Conservation (phyloP, 768 basidiomycete species). For the Leccinum uliginosum region DNA sequence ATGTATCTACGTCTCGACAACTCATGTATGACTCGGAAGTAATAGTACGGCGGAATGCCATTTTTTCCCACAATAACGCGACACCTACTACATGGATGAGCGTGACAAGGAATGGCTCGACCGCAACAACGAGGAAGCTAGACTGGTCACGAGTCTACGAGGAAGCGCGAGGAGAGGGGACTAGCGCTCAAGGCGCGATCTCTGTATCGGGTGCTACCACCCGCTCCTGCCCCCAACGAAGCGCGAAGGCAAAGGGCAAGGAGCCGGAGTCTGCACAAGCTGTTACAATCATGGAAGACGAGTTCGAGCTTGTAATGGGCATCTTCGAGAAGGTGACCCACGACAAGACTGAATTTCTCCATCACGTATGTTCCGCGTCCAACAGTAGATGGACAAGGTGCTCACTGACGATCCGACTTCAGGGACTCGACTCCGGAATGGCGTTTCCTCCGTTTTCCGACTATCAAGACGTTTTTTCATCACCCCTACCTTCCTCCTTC, state of each 20-base stretch:
- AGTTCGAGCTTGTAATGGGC: constrained; percentile 95
- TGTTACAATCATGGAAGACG: constrained; percentile 77
- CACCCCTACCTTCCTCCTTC: constrained; percentile 51
- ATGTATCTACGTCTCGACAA: too few species aligned
- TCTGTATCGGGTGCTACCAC: constrained; percentile 48
- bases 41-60: too few species aligned
- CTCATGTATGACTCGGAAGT: too few species aligned
- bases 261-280: constrained; percentile 67
- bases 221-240: constrained; percentile 52
- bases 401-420: constrained; percentile 3
- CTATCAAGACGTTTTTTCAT: constrained; percentile 65
- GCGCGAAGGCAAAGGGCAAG: constrained; percentile 80
- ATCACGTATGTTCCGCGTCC: constrained; percentile 59
- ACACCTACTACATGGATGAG: constrained; percentile 94
- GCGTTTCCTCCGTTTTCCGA: constrained; percentile 68
- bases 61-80: too few species aligned
- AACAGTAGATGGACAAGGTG: not conserved
- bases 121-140: constrained; percentile 88
- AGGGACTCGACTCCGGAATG: constrained; percentile 66
- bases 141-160: too few species aligned
- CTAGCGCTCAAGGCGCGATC: constrained; percentile 69
- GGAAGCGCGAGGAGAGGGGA: constrained; percentile 80
- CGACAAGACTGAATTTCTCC: constrained; percentile 84
- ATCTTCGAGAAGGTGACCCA: constrained; percentile 89
- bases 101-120: constrained; percentile 93